Base-by-base conservation (phyloP, 2,329 filamentous ascomycete genomes). In the Aulographum hederae region DNA sequence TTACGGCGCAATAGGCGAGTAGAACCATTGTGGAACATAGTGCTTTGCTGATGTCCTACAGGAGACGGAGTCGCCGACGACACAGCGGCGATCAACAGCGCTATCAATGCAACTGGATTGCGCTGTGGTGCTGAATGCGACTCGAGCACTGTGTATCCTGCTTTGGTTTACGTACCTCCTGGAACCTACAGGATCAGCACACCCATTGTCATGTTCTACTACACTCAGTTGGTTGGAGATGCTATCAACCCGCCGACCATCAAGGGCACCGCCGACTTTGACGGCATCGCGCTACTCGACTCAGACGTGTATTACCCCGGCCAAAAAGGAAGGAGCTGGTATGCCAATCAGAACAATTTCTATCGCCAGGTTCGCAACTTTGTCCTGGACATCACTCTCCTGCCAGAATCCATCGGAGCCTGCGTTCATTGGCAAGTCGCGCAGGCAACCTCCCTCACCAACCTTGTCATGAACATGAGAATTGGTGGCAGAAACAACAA, bases 381-480 rank as follows among this genome's bases (percentile, higher is more conserved):
- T 18, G 37, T 44, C 5, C 36, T 49, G 8, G 46, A 49, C 26
- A 59, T 64, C 20, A 50, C 45, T 3, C 32, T 34, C 11, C 40
- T 46, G 2, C 42, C 43, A 3, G 2, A 66, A 1, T 61, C 62
- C 16, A 56, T 74, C 21, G n/a, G n/a, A 8, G 19, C 21, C 21
- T 8, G 21, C 21, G 32, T 49, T 16, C 41, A 47, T 17, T 48
- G 46, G 46, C 40, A 42, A 11, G 43, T 47, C 5, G 42, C 41
- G 3, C 45, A 48, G 30, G 45, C 43, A 4, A 47, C 44, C 1
- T 41, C 41, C 18, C 32, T 49, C 8, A 63, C 68, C 37, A 74
- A 73, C 40, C 61, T 70, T 15, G 55, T 63, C 2, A 67, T 73
- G 46, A 52, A 56, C 33, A 57, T 72, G 39, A 62, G 43, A 12